phyloP scores from a whole-genome alignment of 805 yeast genomes.

The Pichia nanzhaoensis region DNA sequence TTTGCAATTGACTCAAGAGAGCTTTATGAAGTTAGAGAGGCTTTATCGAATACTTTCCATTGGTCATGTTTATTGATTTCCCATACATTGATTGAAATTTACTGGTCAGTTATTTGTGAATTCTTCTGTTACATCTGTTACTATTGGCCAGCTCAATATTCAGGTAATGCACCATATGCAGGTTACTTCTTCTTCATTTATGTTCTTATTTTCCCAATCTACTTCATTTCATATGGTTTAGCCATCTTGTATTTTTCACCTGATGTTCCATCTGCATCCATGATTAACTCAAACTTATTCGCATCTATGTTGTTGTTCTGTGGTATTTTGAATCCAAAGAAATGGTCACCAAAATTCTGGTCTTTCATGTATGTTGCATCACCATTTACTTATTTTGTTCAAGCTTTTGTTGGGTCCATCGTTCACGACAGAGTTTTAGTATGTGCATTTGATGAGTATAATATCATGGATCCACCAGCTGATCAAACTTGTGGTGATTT shows the following conservation, averaged over 20 bases:
- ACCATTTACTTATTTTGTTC: conserved; percentile 65
- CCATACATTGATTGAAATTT: conserved; percentile 52
- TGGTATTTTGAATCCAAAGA: conserved; percentile 57
- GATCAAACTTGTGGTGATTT: conserved; percentile 61
- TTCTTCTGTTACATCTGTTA: conserved; percentile 41
- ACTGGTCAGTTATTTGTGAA: conserved; percentile 45
- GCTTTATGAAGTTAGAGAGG: conserved; percentile 62
- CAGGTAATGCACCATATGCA: conserved; percentile 34
- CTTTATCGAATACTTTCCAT: conserved; percentile 62
- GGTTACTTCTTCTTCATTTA: conserved; percentile 38
- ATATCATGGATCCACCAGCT: conserved; percentile 46
- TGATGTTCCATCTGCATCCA: conserved; percentile 60
- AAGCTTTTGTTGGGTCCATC: conserved; percentile 44
- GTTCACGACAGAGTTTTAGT: conserved; percentile 43
- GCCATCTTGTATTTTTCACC: conserved; percentile 54
- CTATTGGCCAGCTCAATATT: conserved; percentile 32
- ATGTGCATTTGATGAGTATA: conserved; percentile 44
- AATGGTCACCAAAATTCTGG: conserved; percentile 72
- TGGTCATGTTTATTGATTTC: conserved; percentile 55
- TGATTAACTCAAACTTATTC: conserved; percentile 49
- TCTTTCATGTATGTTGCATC: conserved; percentile 68
- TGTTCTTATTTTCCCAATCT: conserved; percentile 38
- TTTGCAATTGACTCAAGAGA: conserved; percentile 53
- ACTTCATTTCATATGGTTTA: conserved; percentile 46
- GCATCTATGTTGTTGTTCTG: conserved; percentile 57